Base-by-base conservation (phyloP, 140 eudicot genomes). In the Ambrosia hybrid region DNA sequence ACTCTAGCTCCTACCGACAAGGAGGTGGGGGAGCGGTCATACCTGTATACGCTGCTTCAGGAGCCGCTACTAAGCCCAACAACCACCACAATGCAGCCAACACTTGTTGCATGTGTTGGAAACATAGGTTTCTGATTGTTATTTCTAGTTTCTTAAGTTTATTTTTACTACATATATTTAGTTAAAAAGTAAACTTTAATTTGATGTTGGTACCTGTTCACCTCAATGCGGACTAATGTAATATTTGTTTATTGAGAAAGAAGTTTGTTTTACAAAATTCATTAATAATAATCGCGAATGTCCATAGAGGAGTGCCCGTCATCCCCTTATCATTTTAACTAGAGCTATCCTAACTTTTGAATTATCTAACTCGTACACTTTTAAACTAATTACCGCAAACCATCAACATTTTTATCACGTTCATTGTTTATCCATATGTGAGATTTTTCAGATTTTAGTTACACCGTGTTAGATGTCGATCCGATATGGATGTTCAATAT, bases 21-120 rank as follows among this genome's bases (percentile, higher is more conserved):
- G 78, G 79, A 75, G 65, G 76, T 10, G 71, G 76, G 0, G 66
- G 56, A 45, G 76, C 56, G 7, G 75, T 49, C 70, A 58, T 76
- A 68, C 80, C 80, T 49, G 76, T 76, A 21, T 76, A 59, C 4
- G 55, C 80, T 57, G 80, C 80, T 3, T 43, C 78, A 2, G 78
- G 72, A 63, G 65, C 78, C 33, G 34, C 57, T 56, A 10, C 17
- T 17, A 61, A 38, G 4, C 71, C 57, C 37, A 76, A 38, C 16
- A 76, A 49, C 9, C 71, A 70, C 51, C 75, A 51, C 7, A 13
- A 67, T 2, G 37, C 43, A 4, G 51, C 57, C 7, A 41, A 21
- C 0, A 36, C 58, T 70, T 8, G 46, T 52, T 53, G 36, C 13
- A 17, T n/a, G 7, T 37, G 52, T 13, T 14, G 6, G 37, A 55